A percentile compares a stretch with the other conserved stretches of the same genome.
Conservation (phyloP, 495 filamentous ascomycete species). For the Tuber magnatum region DNA sequence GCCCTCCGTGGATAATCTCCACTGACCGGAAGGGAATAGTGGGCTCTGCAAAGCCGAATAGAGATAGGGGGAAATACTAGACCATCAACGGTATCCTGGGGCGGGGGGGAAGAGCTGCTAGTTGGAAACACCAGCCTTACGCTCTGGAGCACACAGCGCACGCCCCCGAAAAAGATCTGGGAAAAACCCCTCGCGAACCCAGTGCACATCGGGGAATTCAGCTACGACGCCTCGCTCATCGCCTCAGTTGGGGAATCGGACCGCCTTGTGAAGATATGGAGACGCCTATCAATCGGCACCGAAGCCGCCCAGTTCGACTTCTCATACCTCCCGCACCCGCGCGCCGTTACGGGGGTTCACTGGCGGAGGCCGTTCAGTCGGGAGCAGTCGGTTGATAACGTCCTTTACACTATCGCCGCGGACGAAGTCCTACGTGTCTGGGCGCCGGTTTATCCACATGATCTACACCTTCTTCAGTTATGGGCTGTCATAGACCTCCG, state of each 20-base stretch:
- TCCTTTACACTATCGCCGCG: slow-evolving; percentile 86
- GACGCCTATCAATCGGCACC: slow-evolving; percentile 72
- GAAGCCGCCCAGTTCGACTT: slow-evolving; percentile 84
- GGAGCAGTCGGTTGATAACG: slow-evolving; percentile 75
- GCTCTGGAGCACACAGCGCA: slow-evolving; percentile 57
- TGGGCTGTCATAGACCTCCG: slow-evolving; percentile 79
- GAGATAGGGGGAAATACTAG: slow-evolving; percentile 11
- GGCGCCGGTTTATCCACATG: slow-evolving; percentile 68
- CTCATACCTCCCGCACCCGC: slow-evolving; percentile 78
- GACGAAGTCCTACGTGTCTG: slow-evolving; percentile 79
- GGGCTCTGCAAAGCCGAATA: slow-evolving; percentile 49
- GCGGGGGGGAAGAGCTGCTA: slow-evolving; percentile 71
- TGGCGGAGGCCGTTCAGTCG: slow-evolving; percentile 72
- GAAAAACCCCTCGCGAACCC: slow-evolving; percentile 62
- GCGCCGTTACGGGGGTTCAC: slow-evolving; percentile 68
- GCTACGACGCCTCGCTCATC: slow-evolving; percentile 75
- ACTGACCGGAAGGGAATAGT: slow-evolving; percentile 42
- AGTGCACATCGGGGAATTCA: slow-evolving; percentile 70
- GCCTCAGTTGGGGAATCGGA: slow-evolving; percentile 76
- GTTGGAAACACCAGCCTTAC: slow-evolving; percentile 63
- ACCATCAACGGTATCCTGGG: slow-evolving; percentile 71
- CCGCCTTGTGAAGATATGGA: slow-evolving; percentile 85
- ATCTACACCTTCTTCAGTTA: slow-evolving; percentile 61
- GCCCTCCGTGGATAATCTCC: slow-evolving; percentile 7
- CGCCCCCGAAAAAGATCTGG: slow-evolving; percentile 56